These are phyloP conservation scores for Takashimella tepidaria DNA, from an alignment of 1,284 basidiomycete species.

Conservation along the genomic window DNA sequence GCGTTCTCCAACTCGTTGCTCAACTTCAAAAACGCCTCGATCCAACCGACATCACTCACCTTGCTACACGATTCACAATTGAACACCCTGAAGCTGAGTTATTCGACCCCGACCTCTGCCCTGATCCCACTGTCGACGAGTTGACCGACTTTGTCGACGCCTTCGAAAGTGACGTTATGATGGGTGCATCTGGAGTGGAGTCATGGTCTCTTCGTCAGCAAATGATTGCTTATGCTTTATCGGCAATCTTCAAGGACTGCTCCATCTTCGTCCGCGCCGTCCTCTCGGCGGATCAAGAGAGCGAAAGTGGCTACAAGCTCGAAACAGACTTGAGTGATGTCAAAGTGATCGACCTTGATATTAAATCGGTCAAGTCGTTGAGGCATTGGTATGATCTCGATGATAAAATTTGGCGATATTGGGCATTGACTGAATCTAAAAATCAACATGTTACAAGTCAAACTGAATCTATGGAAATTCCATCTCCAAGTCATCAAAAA, in stretches of 20 bases:
- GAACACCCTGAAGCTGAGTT: slow-evolving; percentile 20
- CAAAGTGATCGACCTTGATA: slow-evolving; percentile 78
- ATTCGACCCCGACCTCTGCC: slow-evolving; percentile 22
- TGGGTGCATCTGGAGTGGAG: neutral
- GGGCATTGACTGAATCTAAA: slow-evolving; percentile 41
- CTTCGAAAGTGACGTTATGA: slow-evolving; percentile 49
- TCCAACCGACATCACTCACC: slow-evolving; percentile 60
- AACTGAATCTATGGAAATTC: neutral
- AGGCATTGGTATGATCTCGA: slow-evolving; percentile 70
- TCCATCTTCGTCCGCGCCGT: slow-evolving; percentile 64
- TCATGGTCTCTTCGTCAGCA: slow-evolving; percentile 37
- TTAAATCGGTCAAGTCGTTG: slow-evolving; percentile 66
- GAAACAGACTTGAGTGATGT: slow-evolving; percentile 44
- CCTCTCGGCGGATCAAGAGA: slow-evolving; percentile 2
- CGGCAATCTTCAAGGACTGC: slow-evolving; percentile 95
- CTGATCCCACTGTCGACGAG: slow-evolving; percentile 56
- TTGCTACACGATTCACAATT: slow-evolving; percentile 21
- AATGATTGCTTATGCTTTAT: slow-evolving; percentile 70
- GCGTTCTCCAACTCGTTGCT: slow-evolving; percentile 58
- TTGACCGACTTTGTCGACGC: slow-evolving; percentile 57
- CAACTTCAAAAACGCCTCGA: slow-evolving; percentile 72
- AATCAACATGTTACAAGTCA: neutral
- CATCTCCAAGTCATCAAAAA: neutral
- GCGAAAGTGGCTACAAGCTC: slow-evolving; percentile 11
- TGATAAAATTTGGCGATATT: slow-evolving; percentile 54